Evolutionary conservation across 306 rosid species (phyloP), one percentile per base, ranked within the genome.

Genomic region (Vicia villosa): DNA sequence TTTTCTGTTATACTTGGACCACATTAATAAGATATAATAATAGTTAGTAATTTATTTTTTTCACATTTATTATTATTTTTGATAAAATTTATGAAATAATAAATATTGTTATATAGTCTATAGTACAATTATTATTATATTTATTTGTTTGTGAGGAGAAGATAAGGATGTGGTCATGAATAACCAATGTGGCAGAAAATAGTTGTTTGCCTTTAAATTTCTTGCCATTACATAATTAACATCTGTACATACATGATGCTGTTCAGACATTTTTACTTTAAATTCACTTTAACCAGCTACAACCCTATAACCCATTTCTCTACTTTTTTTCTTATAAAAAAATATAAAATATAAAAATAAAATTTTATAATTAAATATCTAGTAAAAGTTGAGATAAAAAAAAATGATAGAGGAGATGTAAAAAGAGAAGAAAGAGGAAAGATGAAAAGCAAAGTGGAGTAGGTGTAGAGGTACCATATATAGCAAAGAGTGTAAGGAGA

Each of bases 101-200:
- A 49, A 58, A 62, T 43, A 73, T 37, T 49, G 2, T 51, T 54
- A 32, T 4, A n/a, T n/a, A n/a, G n/a, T n/a, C n/a, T n/a, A 51
- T 24, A 34, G 38, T 34, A 45, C 15, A 22, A 43, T 59, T 10
- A 71, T 50, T 47, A 26, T 62, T 61, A 58, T 47, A 13, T 61
- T 43, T 51, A 42, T 63, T 69, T 12, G 20, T 22, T 51, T 50
- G 9, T 9, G 9, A 37, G 51, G 1, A 46, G 76, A 78, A 55
- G 83, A 76, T 79, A 75, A 80, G 87, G 87, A 77, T 86, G 97
- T 86, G 97, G 96, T 64, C 96, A 86, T 88, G 79, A 86, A 90
- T 86, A 74, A 76, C 76, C 80, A 83, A 70, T 66, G 75, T 76
- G 83, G 26, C 16, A 37, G 63, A 78, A 85, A 81, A n/a, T n/a